phyloP scores from a whole-genome alignment of 371 early-diverging fungal genomes.

The Mucor irregularis region DNA sequence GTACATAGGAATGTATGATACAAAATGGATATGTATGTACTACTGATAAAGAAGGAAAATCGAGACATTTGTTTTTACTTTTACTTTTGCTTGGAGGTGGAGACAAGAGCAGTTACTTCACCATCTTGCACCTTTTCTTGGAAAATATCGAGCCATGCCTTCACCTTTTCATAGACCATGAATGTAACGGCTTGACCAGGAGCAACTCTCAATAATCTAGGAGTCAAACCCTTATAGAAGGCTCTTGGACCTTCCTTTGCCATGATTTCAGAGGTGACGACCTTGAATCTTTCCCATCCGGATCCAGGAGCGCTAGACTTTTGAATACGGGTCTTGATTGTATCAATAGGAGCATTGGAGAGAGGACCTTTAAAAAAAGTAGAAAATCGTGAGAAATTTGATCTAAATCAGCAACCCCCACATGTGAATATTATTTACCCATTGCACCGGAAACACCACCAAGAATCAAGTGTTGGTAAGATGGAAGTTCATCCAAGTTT shows the following conservation, averaged over 20 bases:
- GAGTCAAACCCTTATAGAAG: slow-evolving; percentile 96
- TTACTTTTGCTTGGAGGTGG: slow-evolving; percentile 15
- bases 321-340: slow-evolving; percentile 98
- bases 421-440: slow-evolving; percentile 45
- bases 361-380: slow-evolving; percentile 65
- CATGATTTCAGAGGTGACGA: slow-evolving; percentile 71
- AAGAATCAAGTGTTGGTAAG: slow-evolving; percentile 88
- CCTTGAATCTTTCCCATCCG: slow-evolving; percentile 81
- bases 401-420: background rate
- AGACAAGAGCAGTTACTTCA: slow-evolving; percentile 25
- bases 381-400: slow-evolving; percentile 4
- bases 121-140: slow-evolving; percentile 45
- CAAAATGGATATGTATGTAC: background rate
- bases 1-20: no score
- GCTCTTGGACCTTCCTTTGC: slow-evolving; percentile 90
- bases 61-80: background rate
- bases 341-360: slow-evolving; percentile 97
- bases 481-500: slow-evolving; percentile 81
- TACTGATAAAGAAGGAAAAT: background rate
- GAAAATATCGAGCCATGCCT: slow-evolving; percentile 67
- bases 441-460: slow-evolving; percentile 96
- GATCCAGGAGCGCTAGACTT: slow-evolving; percentile 73
- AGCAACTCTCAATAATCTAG: slow-evolving; percentile 89
- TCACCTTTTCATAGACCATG: slow-evolving; percentile 86
- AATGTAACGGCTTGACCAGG: slow-evolving; percentile 89